Percentiles rank a stretch among this genome's conserved stretches.
phyloP scores from a whole-genome alignment of 2,329 filamentous ascomycete genomes.

The Monosporascus sp. region DNA sequence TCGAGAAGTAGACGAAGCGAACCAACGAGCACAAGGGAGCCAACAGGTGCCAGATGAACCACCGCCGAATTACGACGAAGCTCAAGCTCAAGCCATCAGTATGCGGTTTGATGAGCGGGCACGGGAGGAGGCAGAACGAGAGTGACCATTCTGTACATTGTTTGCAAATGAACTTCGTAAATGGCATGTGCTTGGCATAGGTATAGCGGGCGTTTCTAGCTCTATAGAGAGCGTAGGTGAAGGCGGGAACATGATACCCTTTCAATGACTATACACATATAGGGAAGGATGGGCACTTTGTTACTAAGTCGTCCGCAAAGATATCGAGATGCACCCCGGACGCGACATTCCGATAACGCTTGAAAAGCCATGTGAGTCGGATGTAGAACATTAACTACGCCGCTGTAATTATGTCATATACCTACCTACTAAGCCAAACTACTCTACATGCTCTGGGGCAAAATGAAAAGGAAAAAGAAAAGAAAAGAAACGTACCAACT shows the following conservation, averaged over 20 bases:
- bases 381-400: too few species aligned
- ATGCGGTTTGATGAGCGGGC: conserved; percentile 63
- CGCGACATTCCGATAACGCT: too few species aligned
- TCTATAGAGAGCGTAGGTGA: not conserved
- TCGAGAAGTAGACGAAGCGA: conserved; percentile 17
- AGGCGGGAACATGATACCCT: conserved; percentile 17
- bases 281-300: not conserved
- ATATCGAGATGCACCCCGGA: too few species aligned
- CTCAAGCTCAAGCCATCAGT: conserved; percentile 64
- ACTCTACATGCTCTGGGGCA: too few species aligned
- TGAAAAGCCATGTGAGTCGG: too few species aligned
- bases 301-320: too few species aligned
- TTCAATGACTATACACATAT: not conserved
- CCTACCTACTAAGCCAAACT: not conserved
- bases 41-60: conserved; percentile 60
- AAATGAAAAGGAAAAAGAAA: too few species aligned
- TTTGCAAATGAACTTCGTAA: conserved; percentile 3
- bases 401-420: not conserved
- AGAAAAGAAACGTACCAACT: too few species aligned
- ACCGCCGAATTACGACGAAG: conserved; percentile 87
- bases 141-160: conserved; percentile 28
- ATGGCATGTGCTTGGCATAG: not conserved
- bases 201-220: not conserved
- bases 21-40: conserved; percentile 19
- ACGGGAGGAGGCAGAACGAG: conserved; percentile 65